Evolutionary conservation across 1,284 basidiomycete genomes (phyloP).

Genomic region (Fistulina hepatica): DNA sequence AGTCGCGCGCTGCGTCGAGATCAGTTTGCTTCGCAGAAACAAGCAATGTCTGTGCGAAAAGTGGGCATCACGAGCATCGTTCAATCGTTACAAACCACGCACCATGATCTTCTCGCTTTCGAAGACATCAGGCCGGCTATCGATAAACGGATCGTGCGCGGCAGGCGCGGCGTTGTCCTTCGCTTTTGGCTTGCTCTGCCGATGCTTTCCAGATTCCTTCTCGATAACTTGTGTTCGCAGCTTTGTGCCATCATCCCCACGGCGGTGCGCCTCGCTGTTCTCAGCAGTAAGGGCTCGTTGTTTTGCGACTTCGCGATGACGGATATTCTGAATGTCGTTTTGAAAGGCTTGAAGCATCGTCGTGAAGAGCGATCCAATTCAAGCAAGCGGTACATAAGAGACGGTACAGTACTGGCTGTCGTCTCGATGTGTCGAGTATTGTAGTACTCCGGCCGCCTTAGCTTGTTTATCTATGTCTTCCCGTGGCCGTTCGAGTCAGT

Average conservation of each 20-base stretch:
- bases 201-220: too few species aligned
- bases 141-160: slow-evolving; percentile 24
- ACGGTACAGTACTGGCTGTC: too few species aligned
- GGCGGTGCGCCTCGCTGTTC: too few species aligned
- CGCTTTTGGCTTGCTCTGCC: slow-evolving; percentile 18
- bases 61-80: slow-evolving; percentile 5
- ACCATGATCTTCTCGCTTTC: slow-evolving; percentile 46
- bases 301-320: slow-evolving; percentile 48
- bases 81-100: slow-evolving; percentile 12
- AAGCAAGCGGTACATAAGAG: neutral
- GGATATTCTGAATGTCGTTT: slow-evolving; percentile 64
- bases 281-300: slow-evolving; percentile 35
- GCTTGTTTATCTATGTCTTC: too few species aligned
- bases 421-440: too few species aligned
- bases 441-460: too few species aligned
- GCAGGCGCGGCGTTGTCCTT: slow-evolving; percentile 17
- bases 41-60: slow-evolving; percentile 33
- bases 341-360: slow-evolving; percentile 61
- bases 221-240: too few species aligned
- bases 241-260: too few species aligned
- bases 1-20: slow-evolving; percentile 46
- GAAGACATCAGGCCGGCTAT: slow-evolving; percentile 6
- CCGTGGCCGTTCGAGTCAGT: too few species aligned
- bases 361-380: slow-evolving; percentile 28
- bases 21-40: slow-evolving; percentile 32